These are phyloP conservation scores for Kodamaea laetipori DNA, from an alignment of 805 yeast genomes.

Conservation along the genomic window DNA sequence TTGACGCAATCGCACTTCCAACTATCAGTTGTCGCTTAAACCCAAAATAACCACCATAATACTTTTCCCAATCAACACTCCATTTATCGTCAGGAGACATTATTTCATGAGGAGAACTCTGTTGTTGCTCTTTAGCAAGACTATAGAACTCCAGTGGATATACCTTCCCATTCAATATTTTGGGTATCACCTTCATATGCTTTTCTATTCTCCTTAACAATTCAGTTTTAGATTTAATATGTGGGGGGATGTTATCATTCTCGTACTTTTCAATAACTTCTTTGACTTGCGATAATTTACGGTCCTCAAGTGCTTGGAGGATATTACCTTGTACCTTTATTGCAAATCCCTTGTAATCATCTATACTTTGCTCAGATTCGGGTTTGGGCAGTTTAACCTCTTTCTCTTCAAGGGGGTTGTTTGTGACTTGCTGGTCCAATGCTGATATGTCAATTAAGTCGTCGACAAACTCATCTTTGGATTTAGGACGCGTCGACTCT, in stretches of 20 bases:
- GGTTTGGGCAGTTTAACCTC: neutral
- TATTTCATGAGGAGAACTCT: constrained; percentile 41
- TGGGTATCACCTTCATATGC: constrained; percentile 35
- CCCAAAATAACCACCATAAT: constrained; percentile 64
- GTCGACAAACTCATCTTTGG: constrained; percentile 5
- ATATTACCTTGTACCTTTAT: constrained; percentile 16
- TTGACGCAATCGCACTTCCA: constrained; percentile 43
- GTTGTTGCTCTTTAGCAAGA: constrained; percentile 46
- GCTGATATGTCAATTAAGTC: constrained; percentile 10
- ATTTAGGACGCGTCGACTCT: constrained; percentile 3
- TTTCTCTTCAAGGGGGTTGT: neutral
- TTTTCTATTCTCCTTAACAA: constrained; percentile 31
- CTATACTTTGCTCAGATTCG: neutral
- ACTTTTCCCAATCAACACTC: constrained; percentile 46
- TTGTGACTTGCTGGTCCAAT: constrained; percentile 4
- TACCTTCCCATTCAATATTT: constrained; percentile 44
- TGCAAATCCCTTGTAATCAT: constrained; percentile 14
- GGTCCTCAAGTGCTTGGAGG: constrained; percentile 18
- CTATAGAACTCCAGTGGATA: constrained; percentile 51
- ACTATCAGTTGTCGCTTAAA: constrained; percentile 55
- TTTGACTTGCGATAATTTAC: constrained; percentile 16
- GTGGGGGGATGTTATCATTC: constrained; percentile 23
- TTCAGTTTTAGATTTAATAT: constrained; percentile 31
- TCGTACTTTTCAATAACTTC: constrained; percentile 20
- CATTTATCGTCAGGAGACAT: constrained; percentile 51